Evolutionary conservation across 768 basidiomycete genomes (phyloP).

Genomic region (Lactarius vividus): DNA sequence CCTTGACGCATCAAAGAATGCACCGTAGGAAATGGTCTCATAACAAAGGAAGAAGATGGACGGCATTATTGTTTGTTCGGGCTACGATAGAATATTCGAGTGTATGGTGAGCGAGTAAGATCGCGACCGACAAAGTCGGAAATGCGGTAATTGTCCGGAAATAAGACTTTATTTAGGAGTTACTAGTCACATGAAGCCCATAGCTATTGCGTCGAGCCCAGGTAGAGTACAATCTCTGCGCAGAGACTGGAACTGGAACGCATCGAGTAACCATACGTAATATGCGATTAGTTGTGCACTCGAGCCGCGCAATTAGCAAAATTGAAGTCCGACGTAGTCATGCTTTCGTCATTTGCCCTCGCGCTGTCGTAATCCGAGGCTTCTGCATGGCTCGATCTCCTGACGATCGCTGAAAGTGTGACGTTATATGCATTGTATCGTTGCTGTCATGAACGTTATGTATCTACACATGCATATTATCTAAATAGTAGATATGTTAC

Average conservation of each 20-base stretch:
- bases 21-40: conserved; percentile 5
- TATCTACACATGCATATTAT: conserved; percentile 23
- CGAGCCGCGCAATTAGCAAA: not conserved
- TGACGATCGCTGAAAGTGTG: conserved; percentile 27
- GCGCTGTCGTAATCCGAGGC: conserved; percentile 22
- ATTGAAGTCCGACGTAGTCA: no score
- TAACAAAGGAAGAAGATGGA: not conserved
- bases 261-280: no score
- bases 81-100: conserved; percentile 1
- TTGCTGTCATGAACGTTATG: conserved; percentile 16
- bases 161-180: not conserved
- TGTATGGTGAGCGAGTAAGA: not conserved
- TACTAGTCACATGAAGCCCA: no score
- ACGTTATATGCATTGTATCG: conserved; percentile 18
- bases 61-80: not conserved
- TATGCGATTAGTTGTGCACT: no score
- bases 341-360: not conserved
- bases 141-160: conserved; percentile 4
- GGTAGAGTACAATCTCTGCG: no score
- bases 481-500: conserved; percentile 28
- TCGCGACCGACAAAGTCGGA: conserved; percentile 6
- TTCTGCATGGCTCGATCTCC: conserved; percentile 43
- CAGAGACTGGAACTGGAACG: no score
- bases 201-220: no score
- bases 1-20: not conserved